Percentiles rank a stretch among this genome's conserved stretches.
phyloP scores from a whole-genome alignment of 371 early-diverging fungal genomes.

The Mucor circinelloides region DNA sequence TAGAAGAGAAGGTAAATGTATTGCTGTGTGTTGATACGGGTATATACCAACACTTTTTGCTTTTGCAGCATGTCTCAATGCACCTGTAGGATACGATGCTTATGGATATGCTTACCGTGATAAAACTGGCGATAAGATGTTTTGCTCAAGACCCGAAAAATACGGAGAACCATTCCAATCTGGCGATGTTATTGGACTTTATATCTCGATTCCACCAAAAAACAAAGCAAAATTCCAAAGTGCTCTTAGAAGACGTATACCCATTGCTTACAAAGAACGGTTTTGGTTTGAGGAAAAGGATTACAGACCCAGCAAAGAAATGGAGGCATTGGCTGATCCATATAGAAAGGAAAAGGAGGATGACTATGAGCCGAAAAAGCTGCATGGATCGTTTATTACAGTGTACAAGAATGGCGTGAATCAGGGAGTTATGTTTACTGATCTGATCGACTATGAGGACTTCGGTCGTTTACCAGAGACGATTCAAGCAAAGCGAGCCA shows the following conservation, averaged over 20 bases:
- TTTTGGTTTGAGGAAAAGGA: conserved; percentile 72
- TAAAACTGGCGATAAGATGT: conserved; percentile 66
- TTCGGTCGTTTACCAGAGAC: conserved; percentile 50
- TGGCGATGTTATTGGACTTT: conserved; percentile 73
- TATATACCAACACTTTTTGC: neutral
- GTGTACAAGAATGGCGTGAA: conserved; percentile 71
- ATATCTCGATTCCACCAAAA: conserved; percentile 61
- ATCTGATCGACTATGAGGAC: conserved; percentile 58
- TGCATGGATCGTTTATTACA: conserved; percentile 53
- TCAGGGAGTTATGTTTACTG: conserved; percentile 66
- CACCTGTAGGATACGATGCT: conserved; percentile 73
- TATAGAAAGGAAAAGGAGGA: conserved; percentile 29
- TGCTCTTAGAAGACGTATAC: conserved; percentile 56
- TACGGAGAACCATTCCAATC: conserved; percentile 66
- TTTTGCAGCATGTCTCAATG: conserved; percentile 59
- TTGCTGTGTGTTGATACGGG: neutral
- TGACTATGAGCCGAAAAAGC: conserved; percentile 37
- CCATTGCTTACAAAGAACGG: conserved; percentile 66
- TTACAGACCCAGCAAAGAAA: conserved; percentile 59
- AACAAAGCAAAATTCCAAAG: conserved; percentile 44
- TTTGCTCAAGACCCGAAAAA: conserved; percentile 56
- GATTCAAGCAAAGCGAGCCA: conserved; percentile 35
- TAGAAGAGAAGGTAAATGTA: conserved; percentile 62
- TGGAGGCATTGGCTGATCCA: conserved; percentile 53
- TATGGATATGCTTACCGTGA: conserved; percentile 74